Evolutionary conservation across 148 eudicot species (phyloP).

Genomic region (Euryodendron excelsum): DNA sequence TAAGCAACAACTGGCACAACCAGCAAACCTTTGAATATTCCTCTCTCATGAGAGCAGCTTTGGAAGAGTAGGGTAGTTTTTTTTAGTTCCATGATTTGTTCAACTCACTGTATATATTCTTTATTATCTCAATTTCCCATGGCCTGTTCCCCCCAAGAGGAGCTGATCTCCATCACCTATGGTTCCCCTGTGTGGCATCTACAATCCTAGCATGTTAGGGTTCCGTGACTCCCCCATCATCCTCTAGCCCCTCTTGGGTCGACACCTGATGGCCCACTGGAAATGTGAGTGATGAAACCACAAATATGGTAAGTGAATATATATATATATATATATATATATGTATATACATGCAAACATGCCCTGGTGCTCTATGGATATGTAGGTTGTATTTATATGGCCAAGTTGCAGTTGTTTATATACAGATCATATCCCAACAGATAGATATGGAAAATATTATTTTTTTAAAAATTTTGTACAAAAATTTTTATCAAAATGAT

Average conservation of each 20-base stretch:
- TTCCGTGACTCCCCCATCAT: constrained; percentile 22
- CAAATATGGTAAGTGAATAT: background rate
- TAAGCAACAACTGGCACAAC: constrained; percentile 16
- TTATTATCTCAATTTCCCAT: constrained; percentile 35
- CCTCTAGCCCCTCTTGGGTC: constrained; percentile 14
- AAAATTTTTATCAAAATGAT: no score
- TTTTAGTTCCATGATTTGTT: constrained; percentile 18
- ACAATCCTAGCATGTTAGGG: constrained; percentile 21
- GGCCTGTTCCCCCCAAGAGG: constrained; percentile 49
- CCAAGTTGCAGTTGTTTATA: constrained; percentile 6
- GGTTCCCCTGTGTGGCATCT: no score
- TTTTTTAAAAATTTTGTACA: no score
- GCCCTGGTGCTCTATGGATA: background rate
- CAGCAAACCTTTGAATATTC: background rate
- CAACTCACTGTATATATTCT: constrained; percentile 7
- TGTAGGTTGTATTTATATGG: background rate
- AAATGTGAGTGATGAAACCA: background rate
- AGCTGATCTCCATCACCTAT: constrained; percentile 21
- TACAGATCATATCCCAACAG: background rate
- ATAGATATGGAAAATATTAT: no score
- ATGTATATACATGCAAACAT: constrained; percentile 2
- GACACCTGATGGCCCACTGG: constrained; percentile 10
- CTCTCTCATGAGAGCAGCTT: constrained; percentile 9
- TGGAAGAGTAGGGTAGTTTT: background rate
- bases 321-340: no score